Base-by-base conservation (phyloP, 2,329 filamentous ascomycete genomes). In the Pseudogymnoascus sp. region DNA sequence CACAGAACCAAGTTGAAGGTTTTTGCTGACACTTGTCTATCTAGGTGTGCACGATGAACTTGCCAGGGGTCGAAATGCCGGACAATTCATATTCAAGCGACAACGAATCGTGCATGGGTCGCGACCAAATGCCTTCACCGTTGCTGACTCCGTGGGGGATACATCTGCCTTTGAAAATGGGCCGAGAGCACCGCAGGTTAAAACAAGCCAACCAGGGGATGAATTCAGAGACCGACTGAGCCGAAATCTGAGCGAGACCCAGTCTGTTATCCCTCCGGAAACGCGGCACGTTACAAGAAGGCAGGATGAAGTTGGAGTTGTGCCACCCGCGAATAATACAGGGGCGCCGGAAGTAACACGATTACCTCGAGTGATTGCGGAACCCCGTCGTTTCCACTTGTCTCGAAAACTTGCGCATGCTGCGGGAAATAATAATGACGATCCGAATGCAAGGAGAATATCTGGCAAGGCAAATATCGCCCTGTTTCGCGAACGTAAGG, bases 381-480 rank as follows among this genome's bases (percentile, higher is more conserved):
- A 78, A 64, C 77, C 75, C 10, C 77, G 81, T 60, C 75, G 78
- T 39, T 84, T 83, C 62, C 81, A 82, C 65, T 77, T 84, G 62
- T 82, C 80, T 13, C 74, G 76, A 61, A 74, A 72, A 57, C 73
- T 76, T n/a, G 63, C 61, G 45, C 26, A 72, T 77, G 68, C 69
- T 73, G 61, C 66, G 73, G 28, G 66, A 52, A 19, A 30, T 30
- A 52, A 30, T 18, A 52, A 52, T 52, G 23, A 18, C 3, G 45
- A 57, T 39, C 18, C 55, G 12, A 57, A 57, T 57, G 55, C 30
- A 35, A 57, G 30, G 30, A 57, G 19, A 57, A 57, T 19, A 57
- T 1, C 33, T 38, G 33, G 35, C 23, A 39, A 39, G 33, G 6
- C 35, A 35, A 39, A 57, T 59, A 57, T 57, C 8, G 55, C 55